Conservation (phyloP, 192 early-diverging fungal species). For the Linnemannia zychae region DNA sequence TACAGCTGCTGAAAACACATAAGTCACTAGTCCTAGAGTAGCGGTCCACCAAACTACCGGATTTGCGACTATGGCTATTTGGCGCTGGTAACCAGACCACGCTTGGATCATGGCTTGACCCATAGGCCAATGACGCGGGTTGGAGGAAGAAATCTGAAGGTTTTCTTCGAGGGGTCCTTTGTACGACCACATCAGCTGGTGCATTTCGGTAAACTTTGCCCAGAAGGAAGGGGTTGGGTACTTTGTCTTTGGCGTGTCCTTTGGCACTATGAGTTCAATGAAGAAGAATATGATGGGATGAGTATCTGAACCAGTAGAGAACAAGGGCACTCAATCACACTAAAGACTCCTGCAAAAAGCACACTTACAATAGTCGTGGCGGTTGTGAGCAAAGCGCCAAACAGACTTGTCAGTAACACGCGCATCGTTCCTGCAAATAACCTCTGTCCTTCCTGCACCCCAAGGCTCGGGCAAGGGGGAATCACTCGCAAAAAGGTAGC, state of each 20-base stretch:
- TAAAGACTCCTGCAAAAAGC: not conserved
- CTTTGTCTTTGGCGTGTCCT: slow-evolving; percentile 61
- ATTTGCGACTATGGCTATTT: slow-evolving; percentile 29
- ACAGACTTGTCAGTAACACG: not conserved
- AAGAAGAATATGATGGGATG: not conserved
- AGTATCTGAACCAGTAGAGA: no score
- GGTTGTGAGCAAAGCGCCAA: slow-evolving; percentile 42
- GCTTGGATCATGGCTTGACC: slow-evolving; percentile 85
- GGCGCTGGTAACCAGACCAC: slow-evolving; percentile 67
- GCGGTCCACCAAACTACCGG: slow-evolving; percentile 36
- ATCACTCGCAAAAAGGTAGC: slow-evolving; percentile 74
- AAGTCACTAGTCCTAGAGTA: slow-evolving; percentile 4
- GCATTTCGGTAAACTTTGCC: slow-evolving; percentile 86
- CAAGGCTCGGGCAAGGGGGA: slow-evolving; percentile 72
- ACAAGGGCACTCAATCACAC: no score
- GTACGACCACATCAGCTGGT: slow-evolving; percentile 87
- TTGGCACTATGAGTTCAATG: slow-evolving; percentile 58
- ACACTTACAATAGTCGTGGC: slow-evolving; percentile 35
- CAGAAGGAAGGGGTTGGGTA: slow-evolving; percentile 74
- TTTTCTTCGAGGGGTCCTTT: slow-evolving; percentile 72
- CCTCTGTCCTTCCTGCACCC: slow-evolving; percentile 62
- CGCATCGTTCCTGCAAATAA: slow-evolving; percentile 20
- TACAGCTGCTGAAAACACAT: slow-evolving; percentile 25
- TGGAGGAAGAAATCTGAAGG: slow-evolving; percentile 84
- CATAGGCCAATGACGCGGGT: slow-evolving; percentile 86